Evolutionary conservation across 805 yeast species (phyloP), one percentile per base, ranked within the genome.

Genomic region (Sporopachydermia quercuum): DNA sequence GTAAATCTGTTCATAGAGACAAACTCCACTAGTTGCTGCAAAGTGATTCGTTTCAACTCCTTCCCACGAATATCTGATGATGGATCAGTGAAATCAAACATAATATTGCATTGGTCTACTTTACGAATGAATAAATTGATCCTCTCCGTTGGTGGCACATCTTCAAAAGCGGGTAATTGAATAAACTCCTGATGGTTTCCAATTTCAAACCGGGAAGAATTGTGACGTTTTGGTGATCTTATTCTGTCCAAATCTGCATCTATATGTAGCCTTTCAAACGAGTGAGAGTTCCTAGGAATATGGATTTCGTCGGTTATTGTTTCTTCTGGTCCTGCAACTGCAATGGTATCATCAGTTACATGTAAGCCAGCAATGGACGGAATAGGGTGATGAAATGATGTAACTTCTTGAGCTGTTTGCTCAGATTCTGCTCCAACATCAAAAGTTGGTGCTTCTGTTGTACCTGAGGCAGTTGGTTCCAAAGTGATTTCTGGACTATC

Each of bases 1-100:
- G 80, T 72, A 60, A 89, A 78, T 49, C 94, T 70, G 47, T 81
- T 80, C 36, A 81, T 75, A 33, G 86, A 74, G 39, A 89, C 80
- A 54, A 84, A 89, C 47, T 84, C 93, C 41, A 86, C 80, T 49
- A 91, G 71, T 58, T 91, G 97, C 54, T 81, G 86, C 43, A 91
- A 65, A 2, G 96, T 85, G 39, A 76, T 66, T 43, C 94, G 68
- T 60, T 91, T 91, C 53, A 86, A 71, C 53, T 91, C 97, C 58
- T 91, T 91, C 37, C 96, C 96, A 51, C 80, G 76, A 40, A 86
- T 74, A 58, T 91, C 96, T 42, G 78, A 77, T 11, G 94, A 79
- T 4, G 96, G 94, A 59, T 91, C 97, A 51, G 74, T 74, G 55
- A 91, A 91, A 63, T 91, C 96, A 64, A 89, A 91, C 64, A 91